Conservation (phyloP, 2,329 filamentous ascomycete species). For the Didymellaceae sp. region DNA sequence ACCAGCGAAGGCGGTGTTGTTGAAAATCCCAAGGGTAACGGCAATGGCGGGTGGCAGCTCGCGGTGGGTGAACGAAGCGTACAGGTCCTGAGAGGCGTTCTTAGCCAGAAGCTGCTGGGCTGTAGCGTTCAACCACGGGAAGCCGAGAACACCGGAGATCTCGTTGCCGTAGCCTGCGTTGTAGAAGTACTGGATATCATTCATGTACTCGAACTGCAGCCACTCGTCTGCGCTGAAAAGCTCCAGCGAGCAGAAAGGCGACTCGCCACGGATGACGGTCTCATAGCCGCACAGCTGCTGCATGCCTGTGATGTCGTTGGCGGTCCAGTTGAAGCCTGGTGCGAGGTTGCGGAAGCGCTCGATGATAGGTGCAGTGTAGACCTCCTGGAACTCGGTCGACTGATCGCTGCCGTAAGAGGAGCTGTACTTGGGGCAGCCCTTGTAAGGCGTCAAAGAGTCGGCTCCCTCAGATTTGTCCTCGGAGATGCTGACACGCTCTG, state of each 20-base stretch:
- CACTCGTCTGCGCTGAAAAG: slow-evolving; percentile 68
- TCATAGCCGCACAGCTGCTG: slow-evolving; percentile 72
- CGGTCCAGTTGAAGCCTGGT: slow-evolving; percentile 68
- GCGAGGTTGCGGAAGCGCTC: slow-evolving; percentile 61
- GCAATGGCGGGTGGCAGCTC: slow-evolving; percentile 71
- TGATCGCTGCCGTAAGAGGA: slow-evolving; percentile 64
- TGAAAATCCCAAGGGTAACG: slow-evolving; percentile 73
- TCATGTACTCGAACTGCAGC: slow-evolving; percentile 71
- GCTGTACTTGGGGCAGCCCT: slow-evolving; percentile 68
- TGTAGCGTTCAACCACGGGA: slow-evolving; percentile 71
- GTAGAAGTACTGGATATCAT: slow-evolving; percentile 69
- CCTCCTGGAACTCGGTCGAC: slow-evolving; percentile 57
- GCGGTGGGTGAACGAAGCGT: slow-evolving; percentile 72
- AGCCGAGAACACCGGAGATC: slow-evolving; percentile 64
- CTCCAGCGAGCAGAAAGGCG: slow-evolving; percentile 65
- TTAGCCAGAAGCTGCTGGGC: slow-evolving; percentile 57
- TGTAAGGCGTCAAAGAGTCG: slow-evolving; percentile 68
- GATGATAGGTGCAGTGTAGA: slow-evolving; percentile 67
- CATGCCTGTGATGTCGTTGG: slow-evolving; percentile 67
- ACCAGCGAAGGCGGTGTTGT: slow-evolving; percentile 66
- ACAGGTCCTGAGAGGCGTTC: slow-evolving; percentile 63
- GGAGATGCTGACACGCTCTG: slow-evolving; percentile 62
- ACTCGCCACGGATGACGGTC: slow-evolving; percentile 67
- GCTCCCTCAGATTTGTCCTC: slow-evolving; percentile 65
- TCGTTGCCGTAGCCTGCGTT: slow-evolving; percentile 69